Evolutionary conservation across 306 rosid species (phyloP).

Genomic region (Trifolium dubium): DNA sequence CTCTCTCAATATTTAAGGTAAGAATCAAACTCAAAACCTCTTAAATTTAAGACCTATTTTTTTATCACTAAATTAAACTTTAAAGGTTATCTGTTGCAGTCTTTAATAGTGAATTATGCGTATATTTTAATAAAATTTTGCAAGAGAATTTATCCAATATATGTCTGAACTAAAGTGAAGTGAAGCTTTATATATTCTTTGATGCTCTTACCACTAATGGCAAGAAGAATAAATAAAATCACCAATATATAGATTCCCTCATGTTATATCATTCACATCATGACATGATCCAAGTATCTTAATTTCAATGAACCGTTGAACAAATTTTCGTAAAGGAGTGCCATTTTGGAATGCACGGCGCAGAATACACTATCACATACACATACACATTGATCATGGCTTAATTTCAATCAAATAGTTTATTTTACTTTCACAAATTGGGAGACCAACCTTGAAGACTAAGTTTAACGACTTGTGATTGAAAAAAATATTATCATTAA

Average conservation of each 20-base stretch:
- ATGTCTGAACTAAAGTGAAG: constrained; percentile 19
- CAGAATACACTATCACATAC: constrained; percentile 1
- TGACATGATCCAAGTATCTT: constrained; percentile 6
- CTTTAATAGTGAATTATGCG: background rate
- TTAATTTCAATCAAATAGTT: background rate
- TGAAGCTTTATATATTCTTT: constrained; percentile 31
- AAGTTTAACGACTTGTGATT: background rate
- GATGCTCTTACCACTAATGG: constrained; percentile 44
- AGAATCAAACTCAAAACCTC: no score
- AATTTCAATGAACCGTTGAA: constrained; percentile 23
- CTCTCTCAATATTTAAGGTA: no score
- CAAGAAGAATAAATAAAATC: constrained; percentile 31
- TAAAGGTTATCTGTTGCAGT: background rate
- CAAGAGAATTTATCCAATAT: constrained; percentile 27
- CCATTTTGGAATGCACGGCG: background rate
- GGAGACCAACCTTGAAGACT: background rate
- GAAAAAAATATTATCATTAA: no score
- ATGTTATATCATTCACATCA: constrained; percentile 28
- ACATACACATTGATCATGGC: background rate
- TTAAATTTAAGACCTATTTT: no score
- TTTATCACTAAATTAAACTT: no score
- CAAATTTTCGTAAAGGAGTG: background rate
- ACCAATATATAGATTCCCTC: constrained; percentile 27
- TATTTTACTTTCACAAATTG: background rate
- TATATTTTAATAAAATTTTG: constrained; percentile 8